A percentile compares a stretch with the other conserved stretches of the same genome.
These are phyloP conservation scores for Micractinium sp. DNA, from an alignment of 139 green algal genomes.

Conservation along the genomic window DNA sequence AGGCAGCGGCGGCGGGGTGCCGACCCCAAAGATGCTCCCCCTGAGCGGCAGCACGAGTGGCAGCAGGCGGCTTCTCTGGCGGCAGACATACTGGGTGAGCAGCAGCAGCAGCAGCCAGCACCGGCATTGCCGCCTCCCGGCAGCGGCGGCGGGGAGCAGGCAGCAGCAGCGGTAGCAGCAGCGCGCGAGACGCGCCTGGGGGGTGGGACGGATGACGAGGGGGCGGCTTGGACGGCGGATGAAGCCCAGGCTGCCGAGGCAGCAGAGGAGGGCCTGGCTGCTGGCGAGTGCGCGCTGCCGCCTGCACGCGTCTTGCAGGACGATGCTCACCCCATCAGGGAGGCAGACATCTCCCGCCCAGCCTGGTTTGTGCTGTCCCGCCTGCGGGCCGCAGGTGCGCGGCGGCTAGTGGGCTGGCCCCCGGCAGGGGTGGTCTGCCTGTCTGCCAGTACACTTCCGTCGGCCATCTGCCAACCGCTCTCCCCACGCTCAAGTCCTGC, in stretches of 20 bases:
- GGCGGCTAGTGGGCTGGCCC: no score
- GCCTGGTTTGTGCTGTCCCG: conserved; percentile 48
- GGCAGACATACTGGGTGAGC: background rate
- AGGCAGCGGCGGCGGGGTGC: background rate
- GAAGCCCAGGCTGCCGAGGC: background rate
- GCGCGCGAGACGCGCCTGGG: background rate
- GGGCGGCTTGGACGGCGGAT: background rate
- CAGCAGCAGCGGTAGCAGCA: background rate
- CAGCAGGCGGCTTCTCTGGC: background rate
- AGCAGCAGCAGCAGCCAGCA: no score
- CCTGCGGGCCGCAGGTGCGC: conserved; percentile 34
- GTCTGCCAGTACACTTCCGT: background rate
- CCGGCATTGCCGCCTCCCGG: no score
- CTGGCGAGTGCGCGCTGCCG: background rate
- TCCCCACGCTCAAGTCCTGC: no score
- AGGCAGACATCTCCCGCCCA: conserved; percentile 8
- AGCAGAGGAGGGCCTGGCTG: background rate
- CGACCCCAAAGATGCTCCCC: background rate
- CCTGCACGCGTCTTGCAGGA: conserved; percentile 38
- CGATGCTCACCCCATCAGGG: conserved; percentile 40
- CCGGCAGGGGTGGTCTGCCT: background rate
- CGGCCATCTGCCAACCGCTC: no score
- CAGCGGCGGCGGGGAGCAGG: background rate
- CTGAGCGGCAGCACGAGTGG: background rate
- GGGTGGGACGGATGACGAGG: background rate